A percentile compares a stretch with the other conserved stretches of the same genome.
Evolutionary conservation across 495 filamentous ascomycete genomes (phyloP).

Genomic region (Xylaria venustula): DNA sequence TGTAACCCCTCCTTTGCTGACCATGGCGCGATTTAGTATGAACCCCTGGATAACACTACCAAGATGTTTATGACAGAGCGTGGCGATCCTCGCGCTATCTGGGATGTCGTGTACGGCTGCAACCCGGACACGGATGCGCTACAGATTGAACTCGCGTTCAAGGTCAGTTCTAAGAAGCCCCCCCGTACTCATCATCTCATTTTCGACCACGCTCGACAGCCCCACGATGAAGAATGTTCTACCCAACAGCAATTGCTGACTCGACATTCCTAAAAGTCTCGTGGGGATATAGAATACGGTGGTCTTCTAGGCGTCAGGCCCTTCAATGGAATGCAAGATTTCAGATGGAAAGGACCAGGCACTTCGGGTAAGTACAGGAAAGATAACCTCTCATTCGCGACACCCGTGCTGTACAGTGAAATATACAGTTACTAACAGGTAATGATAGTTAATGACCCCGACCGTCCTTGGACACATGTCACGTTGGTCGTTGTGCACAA

Average conservation of each 20-base stretch:
- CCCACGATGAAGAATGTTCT: too few species aligned
- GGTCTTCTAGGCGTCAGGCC: conserved; percentile 44
- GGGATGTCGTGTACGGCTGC: conserved; percentile 49
- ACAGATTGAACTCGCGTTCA: conserved; percentile 43
- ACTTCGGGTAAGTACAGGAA: conserved; percentile 37
- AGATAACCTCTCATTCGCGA: neutral
- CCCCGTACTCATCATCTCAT: too few species aligned
- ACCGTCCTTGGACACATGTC: conserved; percentile 34
- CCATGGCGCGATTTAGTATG: conserved; percentile 35
- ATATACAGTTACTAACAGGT: neutral
- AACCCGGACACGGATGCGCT: conserved; percentile 47
- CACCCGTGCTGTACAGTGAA: too few species aligned
- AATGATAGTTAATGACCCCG: conserved; percentile 30
- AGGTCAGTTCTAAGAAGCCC: conserved; percentile 2
- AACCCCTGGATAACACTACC: conserved; percentile 51
- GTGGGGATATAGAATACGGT: conserved; percentile 32
- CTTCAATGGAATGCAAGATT: conserved; percentile 42
- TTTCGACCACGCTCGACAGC: too few species aligned
- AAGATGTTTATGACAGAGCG: conserved; percentile 57
- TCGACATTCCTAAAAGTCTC: neutral
- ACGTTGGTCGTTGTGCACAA: conserved; percentile 25
- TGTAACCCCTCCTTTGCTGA: conserved; percentile 2
- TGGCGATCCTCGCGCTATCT: conserved; percentile 45
- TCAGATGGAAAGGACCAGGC: conserved; percentile 45
- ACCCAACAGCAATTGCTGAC: too few species aligned